Base-by-base conservation (phyloP, 2,329 filamentous ascomycete species). In the Colletotrichum sojae region DNA sequence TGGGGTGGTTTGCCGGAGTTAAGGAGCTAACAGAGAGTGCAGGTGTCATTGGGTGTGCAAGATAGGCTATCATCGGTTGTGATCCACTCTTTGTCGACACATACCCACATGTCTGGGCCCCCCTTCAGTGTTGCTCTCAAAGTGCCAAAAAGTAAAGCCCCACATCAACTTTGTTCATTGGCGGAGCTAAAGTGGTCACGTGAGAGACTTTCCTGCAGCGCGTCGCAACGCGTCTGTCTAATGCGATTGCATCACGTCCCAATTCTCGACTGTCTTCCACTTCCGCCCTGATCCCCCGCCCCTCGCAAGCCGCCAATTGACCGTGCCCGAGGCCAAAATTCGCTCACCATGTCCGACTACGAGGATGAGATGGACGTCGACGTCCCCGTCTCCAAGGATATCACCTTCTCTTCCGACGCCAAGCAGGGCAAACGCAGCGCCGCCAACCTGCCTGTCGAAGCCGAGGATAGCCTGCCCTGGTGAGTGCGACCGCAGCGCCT, bases 381-480 rank as follows among this genome's bases (percentile, higher is more conserved):
- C 73, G 84, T 78, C 72, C 83, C 84, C 25, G 77, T 79, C 45
- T 82, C 82, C 71, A 84, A 83, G 67, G 85, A 86, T 73, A 79
- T 89, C 67, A 81, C 79, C 65, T 98, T 98, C 82, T 92, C 90
- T 64, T 92, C 93, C 27, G 90, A 93, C 71, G 89, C 90, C 73
- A 89, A 87, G 72, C 97, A 98, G 81, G 95, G 95, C 78, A 98
- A 98, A 83, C 89, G 94, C 75, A 95, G 92, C 75, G 94, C 94
- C 55, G 95, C 95, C 46, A 97, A 99, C 78, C 85, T 99, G 57
- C 96, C 96, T 0, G 90, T 99, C 6, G 94, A 97, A 81, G 94
- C 95, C 57, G 94, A 97, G 80, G 96, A 99, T 79, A 95, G 92
- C 72, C 82, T 99, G 18, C 96, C 96, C 82, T 99, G 96, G 95